Base-by-base conservation (phyloP, 306 rosid genomes). In the Rubus parviflorus region DNA sequence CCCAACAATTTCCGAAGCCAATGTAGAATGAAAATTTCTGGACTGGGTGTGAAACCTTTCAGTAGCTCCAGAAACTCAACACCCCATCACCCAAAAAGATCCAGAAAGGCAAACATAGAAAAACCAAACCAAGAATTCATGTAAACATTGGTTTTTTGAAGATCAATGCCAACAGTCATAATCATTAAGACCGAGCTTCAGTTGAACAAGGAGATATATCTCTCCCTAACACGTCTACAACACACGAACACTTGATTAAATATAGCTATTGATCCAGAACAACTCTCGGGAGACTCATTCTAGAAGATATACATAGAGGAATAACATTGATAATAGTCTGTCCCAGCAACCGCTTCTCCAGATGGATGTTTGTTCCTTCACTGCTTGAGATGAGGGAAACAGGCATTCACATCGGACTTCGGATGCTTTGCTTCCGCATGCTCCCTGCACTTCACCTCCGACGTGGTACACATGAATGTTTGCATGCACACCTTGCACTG, bases 401-500 rank as follows among this genome's bases (percentile, higher is more conserved):
- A 89, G 0, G 81, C 17, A 15, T 0, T n/a, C 20, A 85, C 77
- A 45, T 83, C 91, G 70, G 89, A 87, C 77, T 89, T 89, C 13
- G 93, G 89, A 83, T 89, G 93, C 76, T 86, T 88, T 57, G 92
- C 92, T 69, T 88, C 92, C 0, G 88, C 92, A 75, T 88, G 92
- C n/a, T 89, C 91, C 83, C 85, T 77, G 86, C 93, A 89, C 75
- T 89, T 89, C 79, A 87, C 93, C 78, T 87, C 93, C 4, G 90
- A 75, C 0, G 89, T 87, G 42, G 90, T 89, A 77, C 93, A 89
- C 52, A 87, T 89, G 77, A 89, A 89, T 45, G 93, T 83, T 75
- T 89, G 93, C 93, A 89, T 85, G 67, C 93, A 89, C 75, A 89
- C 91, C 82, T 85, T 89, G 72, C 93, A 87, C 93, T 89, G 83